These are phyloP conservation scores for Leccinum subspadiceum DNA, from an alignment of 1,284 basidiomycete genomes.

Conservation along the genomic window DNA sequence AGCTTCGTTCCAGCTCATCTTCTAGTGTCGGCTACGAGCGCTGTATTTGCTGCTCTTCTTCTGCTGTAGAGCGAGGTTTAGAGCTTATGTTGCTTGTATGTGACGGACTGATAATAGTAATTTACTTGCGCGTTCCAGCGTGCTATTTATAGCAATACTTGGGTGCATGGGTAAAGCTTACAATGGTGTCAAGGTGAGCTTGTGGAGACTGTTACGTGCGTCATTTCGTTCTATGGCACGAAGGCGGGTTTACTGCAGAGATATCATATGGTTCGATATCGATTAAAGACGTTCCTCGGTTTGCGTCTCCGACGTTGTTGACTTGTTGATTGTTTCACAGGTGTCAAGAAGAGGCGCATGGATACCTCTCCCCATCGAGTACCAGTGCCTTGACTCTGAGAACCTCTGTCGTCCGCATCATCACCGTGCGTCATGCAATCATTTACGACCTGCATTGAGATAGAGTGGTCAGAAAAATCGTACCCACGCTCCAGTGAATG, in stretches of 20 bases:
- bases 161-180: not conserved
- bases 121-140: conserved; percentile 3
- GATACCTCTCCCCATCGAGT: not conserved
- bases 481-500: not conserved
- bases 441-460: not conserved
- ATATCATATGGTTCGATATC: not conserved
- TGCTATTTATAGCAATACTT: not conserved
- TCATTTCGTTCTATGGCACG: not conserved
- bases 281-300: not conserved
- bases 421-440: not conserved
- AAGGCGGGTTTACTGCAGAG: not conserved
- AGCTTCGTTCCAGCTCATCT: conserved; percentile 6
- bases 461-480: not conserved
- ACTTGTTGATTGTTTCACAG: not conserved
- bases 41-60: conserved; percentile 15
- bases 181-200: not conserved
- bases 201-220: not conserved
- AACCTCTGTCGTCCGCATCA: not conserved
- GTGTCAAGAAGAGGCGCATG: not conserved
- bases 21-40: conserved; percentile 10
- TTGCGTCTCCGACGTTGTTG: not conserved
- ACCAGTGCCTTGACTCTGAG: not conserved
- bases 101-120: conserved; percentile 10
- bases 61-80: conserved; percentile 12
- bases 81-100: not conserved